Percentiles rank a stretch among this genome's conserved stretches.
These are phyloP conservation scores for Aureobasidium subglaciale DNA, from an alignment of 2,329 filamentous ascomycete genomes.

Conservation along the genomic window DNA sequence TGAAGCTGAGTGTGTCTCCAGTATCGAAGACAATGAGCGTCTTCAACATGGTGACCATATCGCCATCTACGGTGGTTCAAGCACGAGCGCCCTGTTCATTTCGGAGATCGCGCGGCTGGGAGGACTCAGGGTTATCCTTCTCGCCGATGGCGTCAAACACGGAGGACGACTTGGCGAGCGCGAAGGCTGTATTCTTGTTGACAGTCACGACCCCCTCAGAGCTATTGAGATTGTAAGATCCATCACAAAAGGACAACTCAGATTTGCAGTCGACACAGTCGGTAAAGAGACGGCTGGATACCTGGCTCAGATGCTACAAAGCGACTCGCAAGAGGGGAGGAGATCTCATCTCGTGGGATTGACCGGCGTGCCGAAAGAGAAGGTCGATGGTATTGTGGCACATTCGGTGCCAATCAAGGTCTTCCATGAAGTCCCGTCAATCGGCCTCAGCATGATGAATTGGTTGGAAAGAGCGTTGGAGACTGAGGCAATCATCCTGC, in stretches of 20 bases:
- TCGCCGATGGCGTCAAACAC: constrained; percentile 62
- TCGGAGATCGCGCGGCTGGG: constrained; percentile 59
- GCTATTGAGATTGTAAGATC: constrained; percentile 58
- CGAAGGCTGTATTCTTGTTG: constrained; percentile 59
- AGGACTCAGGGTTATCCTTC: constrained; percentile 57
- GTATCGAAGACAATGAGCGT: constrained; percentile 46
- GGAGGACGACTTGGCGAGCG: constrained; percentile 49
- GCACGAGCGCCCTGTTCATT: constrained; percentile 16
- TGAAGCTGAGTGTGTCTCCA: constrained; percentile 53
- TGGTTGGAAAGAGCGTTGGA: constrained; percentile 64
- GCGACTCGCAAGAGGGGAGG: constrained; percentile 18
- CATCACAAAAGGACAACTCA: constrained; percentile 50
- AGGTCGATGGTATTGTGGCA: constrained; percentile 42
- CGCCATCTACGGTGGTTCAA: constrained; percentile 66
- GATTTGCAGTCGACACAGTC: constrained; percentile 63
- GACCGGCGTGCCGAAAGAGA: constrained; percentile 57
- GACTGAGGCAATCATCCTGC: constrained; percentile 47
- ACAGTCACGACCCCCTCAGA: constrained; percentile 58
- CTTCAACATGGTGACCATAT: constrained; percentile 60
- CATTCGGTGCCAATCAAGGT: constrained; percentile 69
- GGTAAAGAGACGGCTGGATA: constrained; percentile 56
- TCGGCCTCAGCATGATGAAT: constrained; percentile 55
- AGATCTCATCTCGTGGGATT: constrained; percentile 57
- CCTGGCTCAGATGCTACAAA: constrained; percentile 48
- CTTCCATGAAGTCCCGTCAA: constrained; percentile 59